phyloP scores from a whole-genome alignment of 768 basidiomycete species.

The Jaapia argillacea region DNA sequence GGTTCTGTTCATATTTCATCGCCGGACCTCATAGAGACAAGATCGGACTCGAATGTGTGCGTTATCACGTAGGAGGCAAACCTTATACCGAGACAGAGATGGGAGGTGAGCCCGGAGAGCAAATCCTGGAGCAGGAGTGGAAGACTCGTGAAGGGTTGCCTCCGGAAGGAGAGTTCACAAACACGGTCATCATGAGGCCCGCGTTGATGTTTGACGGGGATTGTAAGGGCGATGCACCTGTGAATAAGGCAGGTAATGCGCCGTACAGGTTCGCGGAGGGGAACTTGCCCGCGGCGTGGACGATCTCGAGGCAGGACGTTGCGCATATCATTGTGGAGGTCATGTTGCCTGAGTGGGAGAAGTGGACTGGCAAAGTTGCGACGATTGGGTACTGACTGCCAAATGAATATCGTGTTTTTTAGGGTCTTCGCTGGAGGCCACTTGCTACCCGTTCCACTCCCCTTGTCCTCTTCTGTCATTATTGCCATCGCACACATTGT shows the following conservation, averaged over 20 bases:
- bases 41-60: constrained; percentile 41
- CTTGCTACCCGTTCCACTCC: too few relatives aligned
- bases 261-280: constrained; percentile 35
- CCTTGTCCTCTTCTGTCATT: too few relatives aligned
- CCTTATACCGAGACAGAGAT: constrained; percentile 34
- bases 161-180: constrained; percentile 29
- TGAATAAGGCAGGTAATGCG: constrained; percentile 15
- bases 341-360: constrained; percentile 35
- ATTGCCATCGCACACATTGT: too few relatives aligned
- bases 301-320: constrained; percentile 52
- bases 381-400: constrained; percentile 37
- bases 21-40: constrained; percentile 48
- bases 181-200: constrained; percentile 43
- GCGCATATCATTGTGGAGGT: constrained; percentile 53
- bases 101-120: constrained; percentile 19
- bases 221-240: constrained; percentile 21
- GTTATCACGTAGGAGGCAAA: constrained; percentile 39
- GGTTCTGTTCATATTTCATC: constrained; percentile 37
- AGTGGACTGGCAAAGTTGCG: constrained; percentile 40
- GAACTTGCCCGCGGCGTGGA: constrained; percentile 29
- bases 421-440: too few relatives aligned
- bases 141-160: constrained; percentile 30
- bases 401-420: too few relatives aligned
- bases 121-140: constrained; percentile 39
- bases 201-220: constrained; percentile 50